Conservation (phyloP, 257 asterid species). For the Gentiana macrophylla region DNA sequence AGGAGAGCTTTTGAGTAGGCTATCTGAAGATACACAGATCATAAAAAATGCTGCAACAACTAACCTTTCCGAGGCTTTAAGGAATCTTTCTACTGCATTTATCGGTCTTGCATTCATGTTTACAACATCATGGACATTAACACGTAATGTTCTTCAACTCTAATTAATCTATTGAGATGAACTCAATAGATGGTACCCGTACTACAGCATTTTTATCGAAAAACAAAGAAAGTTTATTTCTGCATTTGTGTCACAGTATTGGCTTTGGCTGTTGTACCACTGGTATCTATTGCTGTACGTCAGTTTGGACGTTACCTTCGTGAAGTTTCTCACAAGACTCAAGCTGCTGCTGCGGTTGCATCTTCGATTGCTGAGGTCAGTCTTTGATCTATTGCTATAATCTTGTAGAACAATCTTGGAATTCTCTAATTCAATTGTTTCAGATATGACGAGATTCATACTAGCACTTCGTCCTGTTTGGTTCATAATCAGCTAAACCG, state of each 20-base stretch:
- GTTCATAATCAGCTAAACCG: not conserved
- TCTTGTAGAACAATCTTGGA: not conserved
- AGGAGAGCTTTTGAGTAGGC: conserved; percentile 87
- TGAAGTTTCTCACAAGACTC: conserved; percentile 78
- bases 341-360: conserved; percentile 86
- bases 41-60: conserved; percentile 88
- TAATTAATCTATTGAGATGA: not conserved
- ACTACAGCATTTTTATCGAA: not conserved
- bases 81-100: conserved; percentile 69
- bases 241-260: conserved; percentile 33
- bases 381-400: not conserved
- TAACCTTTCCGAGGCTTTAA: conserved; percentile 79
- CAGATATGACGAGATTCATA: too few relatives aligned
- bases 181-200: not conserved
- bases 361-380: conserved; percentile 77
- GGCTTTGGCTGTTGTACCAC: conserved; percentile 76
- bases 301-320: conserved; percentile 64
- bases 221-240: not conserved
- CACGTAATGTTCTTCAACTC: conserved; percentile 7
- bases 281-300: conserved; percentile 56
- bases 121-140: conserved; percentile 65
- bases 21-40: conserved; percentile 89
- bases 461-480: too few relatives aligned
- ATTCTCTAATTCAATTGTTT: too few relatives aligned
- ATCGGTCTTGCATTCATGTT: conserved; percentile 88